These are phyloP conservation scores for Leccinum imitatum DNA, from an alignment of 768 basidiomycete genomes.

Conservation along the genomic window DNA sequence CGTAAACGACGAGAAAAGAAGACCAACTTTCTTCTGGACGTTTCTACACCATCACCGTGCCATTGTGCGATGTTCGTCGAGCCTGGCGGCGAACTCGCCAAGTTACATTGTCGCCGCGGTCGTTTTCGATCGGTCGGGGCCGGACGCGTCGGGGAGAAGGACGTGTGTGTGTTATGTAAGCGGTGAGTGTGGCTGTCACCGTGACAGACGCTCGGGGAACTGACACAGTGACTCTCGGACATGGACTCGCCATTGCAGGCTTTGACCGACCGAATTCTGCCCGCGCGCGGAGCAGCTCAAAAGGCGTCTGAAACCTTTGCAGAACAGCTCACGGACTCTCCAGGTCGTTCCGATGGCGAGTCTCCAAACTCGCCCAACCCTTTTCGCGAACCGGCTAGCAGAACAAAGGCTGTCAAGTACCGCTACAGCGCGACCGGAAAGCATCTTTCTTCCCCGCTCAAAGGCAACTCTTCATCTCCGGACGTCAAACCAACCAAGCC, in stretches of 20 bases:
- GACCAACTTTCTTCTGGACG: not conserved
- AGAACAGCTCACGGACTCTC: slow-evolving; percentile 32
- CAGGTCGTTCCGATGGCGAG: slow-evolving; percentile 26
- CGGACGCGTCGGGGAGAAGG: slow-evolving; percentile 2
- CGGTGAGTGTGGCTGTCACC: slow-evolving; percentile 4
- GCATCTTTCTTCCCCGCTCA: slow-evolving; percentile 34
- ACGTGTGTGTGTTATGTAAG: slow-evolving; percentile 15
- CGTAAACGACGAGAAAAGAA: slow-evolving; percentile 5
- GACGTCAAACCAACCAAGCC: slow-evolving; percentile 19
- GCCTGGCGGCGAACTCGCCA: slow-evolving; percentile 1
- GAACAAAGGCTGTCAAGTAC: slow-evolving; percentile 31
- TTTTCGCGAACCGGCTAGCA: slow-evolving; percentile 26
- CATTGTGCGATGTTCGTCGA: not conserved
- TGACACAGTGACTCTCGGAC: slow-evolving; percentile 17
- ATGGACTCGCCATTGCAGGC: slow-evolving; percentile 4
- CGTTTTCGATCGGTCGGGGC: not conserved
- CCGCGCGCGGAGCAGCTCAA: slow-evolving; percentile 35
- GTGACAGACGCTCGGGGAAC: not conserved
- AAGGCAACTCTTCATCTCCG: slow-evolving; percentile 33
- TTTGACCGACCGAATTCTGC: slow-evolving; percentile 17
- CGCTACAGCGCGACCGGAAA: slow-evolving; percentile 34
- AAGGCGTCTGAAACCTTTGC: slow-evolving; percentile 34
- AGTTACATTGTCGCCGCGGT: slow-evolving; percentile 1
- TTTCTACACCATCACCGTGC: not conserved
- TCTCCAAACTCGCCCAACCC: slow-evolving; percentile 17